Evolutionary conservation across 1,284 basidiomycete species (phyloP).

Genomic region (Heterobasidion irregulare): DNA sequence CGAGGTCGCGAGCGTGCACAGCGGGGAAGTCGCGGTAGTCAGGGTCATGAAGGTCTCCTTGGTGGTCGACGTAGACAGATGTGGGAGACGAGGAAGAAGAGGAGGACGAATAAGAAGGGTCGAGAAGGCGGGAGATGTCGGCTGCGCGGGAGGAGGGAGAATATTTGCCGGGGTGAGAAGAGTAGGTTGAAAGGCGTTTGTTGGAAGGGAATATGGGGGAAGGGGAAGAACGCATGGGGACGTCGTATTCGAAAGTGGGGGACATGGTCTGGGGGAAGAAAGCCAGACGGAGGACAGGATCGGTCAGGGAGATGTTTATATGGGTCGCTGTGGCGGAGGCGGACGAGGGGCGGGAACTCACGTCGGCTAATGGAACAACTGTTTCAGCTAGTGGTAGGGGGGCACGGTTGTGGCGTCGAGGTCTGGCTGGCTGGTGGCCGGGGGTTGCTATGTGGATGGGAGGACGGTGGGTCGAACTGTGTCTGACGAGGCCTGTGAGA

Average conservation of each 20-base stretch:
- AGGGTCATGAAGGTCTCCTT: constrained; percentile 58
- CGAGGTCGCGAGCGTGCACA: constrained; percentile 10
- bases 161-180: constrained; percentile 15
- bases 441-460: not conserved
- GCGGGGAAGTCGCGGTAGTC: constrained; percentile 58
- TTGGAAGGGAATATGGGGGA: not conserved
- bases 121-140: constrained; percentile 55
- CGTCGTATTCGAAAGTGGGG: constrained; percentile 13
- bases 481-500: too few species aligned
- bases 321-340: not conserved
- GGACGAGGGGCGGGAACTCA: not conserved
- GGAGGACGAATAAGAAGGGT: constrained; percentile 46
- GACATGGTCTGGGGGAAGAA: constrained; percentile 3
- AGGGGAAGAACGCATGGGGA: constrained; percentile 9
- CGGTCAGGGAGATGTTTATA: not conserved
- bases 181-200: constrained; percentile 8
- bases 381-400: not conserved
- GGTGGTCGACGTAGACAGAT: constrained; percentile 47
- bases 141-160: constrained; percentile 30
- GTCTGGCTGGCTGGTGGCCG: not conserved
- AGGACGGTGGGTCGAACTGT: too few species aligned
- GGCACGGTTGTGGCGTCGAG: not conserved
- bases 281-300: not conserved
- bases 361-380: not conserved
- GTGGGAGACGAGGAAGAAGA: constrained; percentile 29